These are phyloP conservation scores for Alliaria petiolata DNA, from an alignment of 345 rosid genomes.

Conservation along the genomic window DNA sequence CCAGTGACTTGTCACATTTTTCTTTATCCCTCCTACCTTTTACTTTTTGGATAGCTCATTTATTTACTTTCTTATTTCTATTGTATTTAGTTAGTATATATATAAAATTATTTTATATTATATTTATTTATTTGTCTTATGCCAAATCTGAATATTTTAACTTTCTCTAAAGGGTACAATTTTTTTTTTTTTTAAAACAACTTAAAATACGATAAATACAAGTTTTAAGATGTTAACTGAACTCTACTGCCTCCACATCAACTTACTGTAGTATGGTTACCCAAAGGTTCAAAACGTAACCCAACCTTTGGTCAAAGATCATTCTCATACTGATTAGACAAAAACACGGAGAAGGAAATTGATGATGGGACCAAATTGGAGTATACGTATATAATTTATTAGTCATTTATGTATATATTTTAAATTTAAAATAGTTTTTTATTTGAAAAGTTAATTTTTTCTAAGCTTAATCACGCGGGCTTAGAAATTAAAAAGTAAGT, in stretches of 20 bases:
- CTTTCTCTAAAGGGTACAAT: no score
- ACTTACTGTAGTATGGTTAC: no score
- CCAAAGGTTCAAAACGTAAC: no score
- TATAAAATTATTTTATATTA: no score
- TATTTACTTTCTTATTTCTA: no score
- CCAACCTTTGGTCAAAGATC: background rate
- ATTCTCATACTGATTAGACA: background rate
- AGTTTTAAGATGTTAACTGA: no score
- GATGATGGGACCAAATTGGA: background rate
- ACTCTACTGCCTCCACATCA: no score
- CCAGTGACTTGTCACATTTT: background rate
- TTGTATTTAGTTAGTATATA: background rate
- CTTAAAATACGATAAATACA: no score
- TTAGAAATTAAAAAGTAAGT: no score
- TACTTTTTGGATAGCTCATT: conserved; percentile 12
- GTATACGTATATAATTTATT: background rate
- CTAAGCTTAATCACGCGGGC: no score
- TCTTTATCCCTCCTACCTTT: background rate
- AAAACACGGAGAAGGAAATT: background rate
- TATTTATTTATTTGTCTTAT: background rate
- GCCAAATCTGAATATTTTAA: background rate
- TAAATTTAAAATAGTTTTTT: background rate
- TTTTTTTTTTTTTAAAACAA: no score
- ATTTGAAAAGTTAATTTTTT: background rate
- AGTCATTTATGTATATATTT: background rate